A percentile compares a stretch with the other conserved stretches of the same genome.
Conservation (phyloP, 306 rosid genomes). For the Quercus alba region DNA sequence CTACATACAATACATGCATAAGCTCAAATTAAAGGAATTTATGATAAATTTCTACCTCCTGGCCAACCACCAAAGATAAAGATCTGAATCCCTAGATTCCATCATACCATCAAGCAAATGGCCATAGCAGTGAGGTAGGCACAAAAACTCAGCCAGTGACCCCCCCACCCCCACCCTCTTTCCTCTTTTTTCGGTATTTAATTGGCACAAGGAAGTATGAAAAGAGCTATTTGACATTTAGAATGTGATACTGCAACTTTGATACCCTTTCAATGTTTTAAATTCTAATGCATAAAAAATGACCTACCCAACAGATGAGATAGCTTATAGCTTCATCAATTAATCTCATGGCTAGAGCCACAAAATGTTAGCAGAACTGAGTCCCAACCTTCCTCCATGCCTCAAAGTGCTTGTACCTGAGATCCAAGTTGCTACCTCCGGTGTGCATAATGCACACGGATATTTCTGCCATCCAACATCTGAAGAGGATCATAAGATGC, state of each 20-base stretch:
- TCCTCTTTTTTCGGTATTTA: too few relatives aligned
- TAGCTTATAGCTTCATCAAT: background rate
- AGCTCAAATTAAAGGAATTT: background rate
- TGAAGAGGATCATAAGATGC: conserved; percentile 18
- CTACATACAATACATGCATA: background rate
- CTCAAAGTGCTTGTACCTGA: background rate
- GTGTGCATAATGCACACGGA: conserved; percentile 50
- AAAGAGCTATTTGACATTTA: too few relatives aligned
- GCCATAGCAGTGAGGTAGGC: background rate
- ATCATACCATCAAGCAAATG: background rate
- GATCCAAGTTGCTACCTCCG: conserved; percentile 11
- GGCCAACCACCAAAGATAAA: background rate
- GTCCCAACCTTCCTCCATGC: background rate
- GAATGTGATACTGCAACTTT: too few relatives aligned
- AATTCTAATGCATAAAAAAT: background rate
- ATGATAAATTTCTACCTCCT: background rate
- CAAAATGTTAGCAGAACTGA: background rate
- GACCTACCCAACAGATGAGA: background rate
- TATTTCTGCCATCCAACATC: conserved; percentile 55
- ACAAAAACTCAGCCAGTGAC: background rate
- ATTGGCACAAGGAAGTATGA: too few relatives aligned
- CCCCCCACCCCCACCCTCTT: background rate
- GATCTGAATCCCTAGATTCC: background rate
- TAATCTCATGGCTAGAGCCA: background rate
- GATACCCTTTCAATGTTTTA: too few relatives aligned